Base-by-base conservation (phyloP, 2,329 filamentous ascomycete genomes). In the Whalleya microplaca region DNA sequence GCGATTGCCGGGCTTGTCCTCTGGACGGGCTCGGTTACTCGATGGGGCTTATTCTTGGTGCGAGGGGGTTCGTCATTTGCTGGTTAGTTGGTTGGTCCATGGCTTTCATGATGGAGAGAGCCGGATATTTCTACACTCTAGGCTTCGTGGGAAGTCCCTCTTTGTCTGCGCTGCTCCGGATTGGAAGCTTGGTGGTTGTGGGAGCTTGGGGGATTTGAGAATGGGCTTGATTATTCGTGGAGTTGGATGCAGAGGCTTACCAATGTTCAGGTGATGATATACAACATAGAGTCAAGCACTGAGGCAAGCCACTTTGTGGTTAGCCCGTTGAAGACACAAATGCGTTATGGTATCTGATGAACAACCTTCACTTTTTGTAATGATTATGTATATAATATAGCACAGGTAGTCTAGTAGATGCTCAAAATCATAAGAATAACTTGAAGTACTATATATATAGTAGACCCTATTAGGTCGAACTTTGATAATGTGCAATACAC, bases 21-120 rank as follows among this genome's bases (percentile, higher is more conserved):
- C 62, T 64, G 66, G 67, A 58, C 64, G 53, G 64, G 71, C 72
- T 75, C 77, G 83, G 91, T 96, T 96, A 98, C 94, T 96, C 93
- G 92, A 98, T 96, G 94, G 94, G 94, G 94, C 94, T 97, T 92
- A 98, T 96, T 97, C 92, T 97, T 90, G 94, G 92, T 84, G 90
- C 93, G 92, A 96, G 92, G 90, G 89, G 90, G 78, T 76, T 74
- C 77, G 71, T 70, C 73, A 55, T 40, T 84, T n/a, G n/a, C n/a
- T n/a, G n/a, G n/a, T n/a, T n/a, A n/a, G n/a, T n/a, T n/a, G n/a
- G n/a, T n/a, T n/a, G n/a, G n/a, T n/a, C n/a, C n/a, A n/a, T n/a
- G n/a, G n/a, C n/a, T 78, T 68, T 71, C 43, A 75, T 51, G 51
- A 57, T 40, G 32, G 40, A 41, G 48, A 29, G 45, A 56, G 43